Conservation (phyloP, 306 rosid genomes). For the Herpetospermum pedunculosum region DNA sequence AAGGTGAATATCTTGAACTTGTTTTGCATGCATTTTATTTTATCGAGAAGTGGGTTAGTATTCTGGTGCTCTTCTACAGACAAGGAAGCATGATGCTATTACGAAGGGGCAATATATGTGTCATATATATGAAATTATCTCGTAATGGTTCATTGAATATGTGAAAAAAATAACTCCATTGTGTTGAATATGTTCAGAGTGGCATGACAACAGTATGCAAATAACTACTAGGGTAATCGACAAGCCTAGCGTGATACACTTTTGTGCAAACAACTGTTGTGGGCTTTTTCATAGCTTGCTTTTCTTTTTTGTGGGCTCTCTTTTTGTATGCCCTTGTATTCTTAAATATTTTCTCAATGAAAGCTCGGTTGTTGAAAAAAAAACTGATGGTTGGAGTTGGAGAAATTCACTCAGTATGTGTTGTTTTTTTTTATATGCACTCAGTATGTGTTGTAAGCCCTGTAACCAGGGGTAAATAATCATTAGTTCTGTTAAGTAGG, state of each 20-base stretch:
- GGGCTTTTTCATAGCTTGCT: too few relatives aligned
- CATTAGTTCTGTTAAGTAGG: neutral
- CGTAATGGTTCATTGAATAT: neutral
- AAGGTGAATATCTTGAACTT: constrained; percentile 41
- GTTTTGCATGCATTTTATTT: constrained; percentile 1
- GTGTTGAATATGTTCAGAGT: neutral
- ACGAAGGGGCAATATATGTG: neutral
- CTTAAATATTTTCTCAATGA: too few relatives aligned
- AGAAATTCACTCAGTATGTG: neutral
- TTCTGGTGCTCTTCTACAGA: too few relatives aligned
- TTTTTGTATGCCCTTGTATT: too few relatives aligned
- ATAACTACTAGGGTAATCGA: neutral
- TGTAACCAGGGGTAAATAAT: neutral
- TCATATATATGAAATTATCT: neutral
- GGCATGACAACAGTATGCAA: neutral
- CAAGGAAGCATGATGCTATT: neutral
- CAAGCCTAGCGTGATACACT: neutral
- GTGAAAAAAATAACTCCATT: neutral
- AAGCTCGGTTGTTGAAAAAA: too few relatives aligned
- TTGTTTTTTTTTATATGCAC: too few relatives aligned
- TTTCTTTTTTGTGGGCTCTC: too few relatives aligned
- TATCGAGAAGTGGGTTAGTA: neutral
- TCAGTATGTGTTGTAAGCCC: neutral
- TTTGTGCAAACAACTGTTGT: neutral
- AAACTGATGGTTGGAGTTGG: too few relatives aligned